Base-by-base conservation (phyloP, 2,329 filamentous ascomycete genomes). In the Graphiopsis chlorocephala region DNA sequence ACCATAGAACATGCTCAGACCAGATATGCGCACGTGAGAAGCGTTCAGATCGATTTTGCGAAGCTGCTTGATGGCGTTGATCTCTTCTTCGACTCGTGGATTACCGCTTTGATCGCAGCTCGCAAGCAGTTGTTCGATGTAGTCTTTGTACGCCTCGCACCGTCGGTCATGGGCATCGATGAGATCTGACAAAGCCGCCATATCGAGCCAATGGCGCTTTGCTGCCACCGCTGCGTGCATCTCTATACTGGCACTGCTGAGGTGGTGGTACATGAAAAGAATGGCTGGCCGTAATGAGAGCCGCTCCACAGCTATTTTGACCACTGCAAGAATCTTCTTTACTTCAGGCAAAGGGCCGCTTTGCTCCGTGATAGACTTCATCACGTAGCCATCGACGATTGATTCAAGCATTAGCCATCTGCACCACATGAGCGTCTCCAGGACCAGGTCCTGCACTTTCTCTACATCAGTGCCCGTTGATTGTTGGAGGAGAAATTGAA, bases 1-100 rank as follows among this genome's bases (percentile, higher is more conserved):
- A 12, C 47, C 65, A 33, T 67, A 67, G 65, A 68, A 69, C 17
- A 66, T 59, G 33, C 50, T 57, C 15, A 61, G 38, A 7, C 67
- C 67, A 4, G 62, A 59, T 31, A 69, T 55, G 38, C 60, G 57
- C 35, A 57, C 61, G 42, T 68, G 52, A 20, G 65, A 63, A 10
- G 38, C 35, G 58, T 66, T 63, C 4, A 69, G 33, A 12, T 68
- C 64, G 4, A 53, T 47, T 7, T 42, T 38, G 14, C 55, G 45
- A 15, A 69, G 65, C 2, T 67, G 66, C 14, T 50, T 50, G 56
- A 68, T 35, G 4, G 48, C 66, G 10, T 57, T 23, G 14, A 59
- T 61, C 25, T 69, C 56, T 14, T 65, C 56, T 15, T 63, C 50
- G 3, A 12, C 31, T 3, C 26, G 52, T 2, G 42, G 4, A n/a